A percentile compares a stretch with the other conserved stretches of the same genome.
Conservation (phyloP, 306 rosid species). For the Prunus dulcis region DNA sequence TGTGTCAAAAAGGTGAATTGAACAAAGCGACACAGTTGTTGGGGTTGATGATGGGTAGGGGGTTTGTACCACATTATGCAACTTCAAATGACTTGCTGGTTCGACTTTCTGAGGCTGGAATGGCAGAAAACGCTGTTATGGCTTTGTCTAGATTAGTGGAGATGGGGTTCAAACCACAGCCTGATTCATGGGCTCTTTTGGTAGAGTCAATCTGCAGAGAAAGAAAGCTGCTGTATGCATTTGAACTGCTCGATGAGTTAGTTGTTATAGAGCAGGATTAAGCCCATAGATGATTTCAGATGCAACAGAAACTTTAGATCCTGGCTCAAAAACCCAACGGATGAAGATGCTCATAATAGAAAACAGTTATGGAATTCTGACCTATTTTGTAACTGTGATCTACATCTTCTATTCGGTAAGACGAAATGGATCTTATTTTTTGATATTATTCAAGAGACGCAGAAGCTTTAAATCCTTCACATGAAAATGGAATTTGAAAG, state of each 20-base stretch:
- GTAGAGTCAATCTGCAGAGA: conserved; percentile 64
- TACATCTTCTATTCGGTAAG: background rate
- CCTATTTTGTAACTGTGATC: background rate
- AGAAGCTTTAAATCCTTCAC: background rate
- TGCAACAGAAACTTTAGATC: background rate
- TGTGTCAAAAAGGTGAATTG: conserved; percentile 56
- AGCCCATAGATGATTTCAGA: conserved; percentile 7
- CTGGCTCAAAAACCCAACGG: background rate
- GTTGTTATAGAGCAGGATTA: conserved; percentile 19
- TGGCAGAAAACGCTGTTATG: conserved; percentile 58
- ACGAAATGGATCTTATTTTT: background rate
- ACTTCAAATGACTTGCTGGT: conserved; percentile 74
- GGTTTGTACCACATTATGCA: conserved; percentile 74
- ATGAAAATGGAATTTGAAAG: background rate
- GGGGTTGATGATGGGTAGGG: conserved; percentile 65
- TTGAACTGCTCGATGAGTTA: conserved; percentile 72
- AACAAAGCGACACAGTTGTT: conserved; percentile 53
- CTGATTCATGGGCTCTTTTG: conserved; percentile 64
- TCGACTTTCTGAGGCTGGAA: conserved; percentile 61
- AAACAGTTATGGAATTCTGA: background rate
- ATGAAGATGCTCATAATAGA: background rate
- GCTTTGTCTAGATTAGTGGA: conserved; percentile 57
- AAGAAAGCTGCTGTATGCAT: conserved; percentile 50
- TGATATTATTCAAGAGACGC: background rate
- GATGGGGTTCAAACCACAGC: conserved; percentile 68